Base-by-base conservation (phyloP, 345 rosid genomes). In the Chamaenerion angustifolium region DNA sequence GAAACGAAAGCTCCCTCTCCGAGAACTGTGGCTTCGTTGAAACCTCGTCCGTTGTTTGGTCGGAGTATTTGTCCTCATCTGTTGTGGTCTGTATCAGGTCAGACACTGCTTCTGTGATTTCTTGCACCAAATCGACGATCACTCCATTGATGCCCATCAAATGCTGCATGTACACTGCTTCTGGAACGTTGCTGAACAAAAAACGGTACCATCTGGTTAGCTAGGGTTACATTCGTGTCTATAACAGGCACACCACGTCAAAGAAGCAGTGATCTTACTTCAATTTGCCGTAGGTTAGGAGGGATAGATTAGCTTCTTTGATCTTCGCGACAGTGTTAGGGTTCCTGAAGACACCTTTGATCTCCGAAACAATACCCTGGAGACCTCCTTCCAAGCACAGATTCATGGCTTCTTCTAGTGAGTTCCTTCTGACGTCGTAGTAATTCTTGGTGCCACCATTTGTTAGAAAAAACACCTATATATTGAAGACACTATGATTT, bases 141-240 rank as follows among this genome's bases (percentile, higher is more conserved):
- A 92, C 95, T 51, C 98, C 95, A 15, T 87, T 83, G 18, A 84
- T 64, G 3, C 96, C 95, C 96, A 92, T 92, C 71, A 87, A 49
- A 61, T 87, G 68, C 59, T 92, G 98, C 85, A 84, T 71, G 74
- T 78, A 84, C 37, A 84, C 98, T 0, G 95, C 93, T 71, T 92
- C 98, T 0, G 82, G 50, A 2, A 92, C 95, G 46, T 87, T 92
- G 58, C 90, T 78, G 75, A 63, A 54, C n/a, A 7, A 17, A 1
- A 15, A 40, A 12, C 16, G 9, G 9, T 1, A 31, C 37, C 37
- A 31, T 31, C 37, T 31, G 37, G 8, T 31, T 31, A 31, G 5
- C n/a, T n/a, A n/a, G n/a, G n/a, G n/a, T n/a, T n/a, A n/a, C n/a
- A n/a, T n/a, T n/a, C n/a, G n/a, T n/a, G n/a, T n/a, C n/a, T n/a